A percentile compares a stretch with the other conserved stretches of the same genome.
Evolutionary conservation across 345 rosid species (phyloP).

Genomic region (Eucalyptus regnans): DNA sequence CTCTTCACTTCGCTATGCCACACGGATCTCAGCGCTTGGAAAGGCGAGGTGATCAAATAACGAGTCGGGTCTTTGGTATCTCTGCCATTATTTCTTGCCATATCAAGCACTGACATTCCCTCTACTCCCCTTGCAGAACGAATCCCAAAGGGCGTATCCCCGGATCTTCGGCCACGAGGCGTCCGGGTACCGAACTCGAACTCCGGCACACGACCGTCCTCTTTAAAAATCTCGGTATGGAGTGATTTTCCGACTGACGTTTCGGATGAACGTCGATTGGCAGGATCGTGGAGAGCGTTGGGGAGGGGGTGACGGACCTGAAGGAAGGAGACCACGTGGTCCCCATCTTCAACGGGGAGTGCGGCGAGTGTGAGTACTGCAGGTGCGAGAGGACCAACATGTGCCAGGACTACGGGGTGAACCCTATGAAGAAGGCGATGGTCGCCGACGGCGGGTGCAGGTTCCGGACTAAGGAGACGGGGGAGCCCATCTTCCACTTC

Average conservation of each 20-base stretch:
- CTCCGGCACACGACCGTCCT: neutral
- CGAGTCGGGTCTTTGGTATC: neutral
- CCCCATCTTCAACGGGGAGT: constrained; percentile 59
- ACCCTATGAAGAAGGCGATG: constrained; percentile 50
- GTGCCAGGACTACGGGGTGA: constrained; percentile 27
- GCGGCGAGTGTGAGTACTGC: constrained; percentile 51
- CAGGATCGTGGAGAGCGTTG: constrained; percentile 58
- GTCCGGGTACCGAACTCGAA: constrained; percentile 34
- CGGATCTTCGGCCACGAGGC: constrained; percentile 73
- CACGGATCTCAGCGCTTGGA: constrained; percentile 53
- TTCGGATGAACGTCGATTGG: neutral
- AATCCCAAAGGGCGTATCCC: constrained; percentile 51
- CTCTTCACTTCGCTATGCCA: constrained; percentile 62
- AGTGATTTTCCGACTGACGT: neutral
- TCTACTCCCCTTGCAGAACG: constrained; percentile 19
- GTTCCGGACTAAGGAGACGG: constrained; percentile 24
- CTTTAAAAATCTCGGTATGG: too few relatives aligned
- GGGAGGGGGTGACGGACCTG: constrained; percentile 48
- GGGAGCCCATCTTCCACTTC: constrained; percentile 45
- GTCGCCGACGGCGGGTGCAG: constrained; percentile 37
- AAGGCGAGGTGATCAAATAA: constrained; percentile 30
- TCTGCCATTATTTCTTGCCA: neutral
- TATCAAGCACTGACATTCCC: neutral
- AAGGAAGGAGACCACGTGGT: constrained; percentile 56
- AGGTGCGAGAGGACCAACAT: constrained; percentile 25